Base-by-base conservation (phyloP, 1,284 basidiomycete species). In the Cryptococcus jaspeensis region DNA sequence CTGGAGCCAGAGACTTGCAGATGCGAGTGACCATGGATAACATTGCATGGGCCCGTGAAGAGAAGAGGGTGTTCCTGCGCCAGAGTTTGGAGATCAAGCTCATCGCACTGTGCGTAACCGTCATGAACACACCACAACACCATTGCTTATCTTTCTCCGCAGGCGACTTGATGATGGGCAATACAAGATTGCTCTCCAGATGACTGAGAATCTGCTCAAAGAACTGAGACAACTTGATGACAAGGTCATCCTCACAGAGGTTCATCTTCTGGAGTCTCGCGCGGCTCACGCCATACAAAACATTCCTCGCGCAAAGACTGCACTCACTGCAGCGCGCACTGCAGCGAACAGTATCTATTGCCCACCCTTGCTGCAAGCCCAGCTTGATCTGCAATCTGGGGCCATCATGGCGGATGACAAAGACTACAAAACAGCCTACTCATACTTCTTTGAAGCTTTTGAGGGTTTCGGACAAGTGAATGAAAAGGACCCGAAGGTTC, bases 291-390 rank as follows among this genome's bases (percentile, higher is more conserved):
- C 90, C 0, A 86, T 93, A 55, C 87, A 88, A n/a, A 98, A 98
- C 77, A 80, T 93, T 53, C 83, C 92, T 7, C 94, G 97, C 72
- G 85, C 94, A n/a, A 98, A 97, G 88, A 90, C 95, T 5, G 88
- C 92, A 0, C 80, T 97, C 23, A 97, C 93, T 0, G 92, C 92
- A 0, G 88, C 94, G 0, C 84, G 94, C 55, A 98, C 95, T 0
- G 91, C 93, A 6, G 95, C 92, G 44, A 97, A 97, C 78, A 87
- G 92, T 8, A 96, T 99, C 76, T 99, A 99, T 81, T 98, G 95
- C 75, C 95, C 95, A 15, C 95, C 95, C 1, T 80, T 85, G 47
- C 84, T 98, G 3, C 95, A 99, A 80, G 89, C 93, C 2, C 84
- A 89, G 37, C 85, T 98, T 36, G 95, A 98, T 73, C 84, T 98